These are phyloP conservation scores for Acacia crassicarpa DNA, from an alignment of 306 rosid genomes.

Conservation along the genomic window DNA sequence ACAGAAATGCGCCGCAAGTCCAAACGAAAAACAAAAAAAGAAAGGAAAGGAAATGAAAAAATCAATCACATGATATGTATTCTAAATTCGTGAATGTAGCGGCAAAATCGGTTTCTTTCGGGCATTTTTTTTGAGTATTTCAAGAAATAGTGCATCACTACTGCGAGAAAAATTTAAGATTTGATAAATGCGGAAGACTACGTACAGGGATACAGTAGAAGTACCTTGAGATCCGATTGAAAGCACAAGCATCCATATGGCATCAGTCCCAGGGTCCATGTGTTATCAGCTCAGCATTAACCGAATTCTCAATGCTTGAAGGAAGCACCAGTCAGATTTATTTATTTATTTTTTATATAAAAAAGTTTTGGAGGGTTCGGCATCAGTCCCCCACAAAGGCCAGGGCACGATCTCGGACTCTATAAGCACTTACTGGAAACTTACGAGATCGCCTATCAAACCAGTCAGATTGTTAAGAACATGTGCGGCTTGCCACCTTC, in stretches of 20 bases:
- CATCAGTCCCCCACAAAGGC: too few species aligned
- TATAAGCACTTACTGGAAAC: too few species aligned
- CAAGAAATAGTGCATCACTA: neutral
- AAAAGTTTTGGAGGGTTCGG: too few species aligned
- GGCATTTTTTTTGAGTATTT: neutral
- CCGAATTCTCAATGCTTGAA: neutral
- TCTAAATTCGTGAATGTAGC: neutral
- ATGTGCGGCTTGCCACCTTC: neutral
- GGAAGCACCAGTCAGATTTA: neutral
- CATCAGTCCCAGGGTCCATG: neutral
- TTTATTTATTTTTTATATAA: too few species aligned
- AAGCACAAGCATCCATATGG: conserved; percentile 16
- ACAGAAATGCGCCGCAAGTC: neutral
- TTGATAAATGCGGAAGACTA: neutral
- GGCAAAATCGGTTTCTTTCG: neutral
- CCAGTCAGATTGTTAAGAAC: too few species aligned
- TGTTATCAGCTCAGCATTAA: conserved; percentile 9
- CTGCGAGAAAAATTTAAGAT: neutral
- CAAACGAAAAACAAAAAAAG: neutral
- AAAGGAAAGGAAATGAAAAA: neutral
- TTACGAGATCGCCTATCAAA: too few species aligned
- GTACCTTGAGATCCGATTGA: neutral
- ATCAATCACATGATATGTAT: neutral
- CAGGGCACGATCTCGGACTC: too few species aligned
- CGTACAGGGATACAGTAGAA: conserved; percentile 7